These are phyloP conservation scores for Thyridium curvatum DNA, from an alignment of 2,329 filamentous ascomycete genomes.

Conservation along the genomic window DNA sequence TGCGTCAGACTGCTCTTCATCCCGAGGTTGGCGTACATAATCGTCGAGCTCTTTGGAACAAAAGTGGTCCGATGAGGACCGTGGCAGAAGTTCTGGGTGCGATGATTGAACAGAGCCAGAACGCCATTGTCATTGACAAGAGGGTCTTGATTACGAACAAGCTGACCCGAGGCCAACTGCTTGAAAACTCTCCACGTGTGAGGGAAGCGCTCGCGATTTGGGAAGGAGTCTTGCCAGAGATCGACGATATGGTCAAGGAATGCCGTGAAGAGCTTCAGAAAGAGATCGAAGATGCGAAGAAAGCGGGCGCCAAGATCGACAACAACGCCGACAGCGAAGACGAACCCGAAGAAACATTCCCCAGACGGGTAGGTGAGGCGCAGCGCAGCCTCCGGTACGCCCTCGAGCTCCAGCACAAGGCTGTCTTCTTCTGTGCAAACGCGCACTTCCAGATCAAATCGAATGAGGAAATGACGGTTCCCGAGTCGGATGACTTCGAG, in stretches of 20 bases:
- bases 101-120: slow-evolving; percentile 85
- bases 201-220: slow-evolving; percentile 66
- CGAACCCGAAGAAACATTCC: slow-evolving; percentile 16
- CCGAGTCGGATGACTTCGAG: slow-evolving; percentile 61
- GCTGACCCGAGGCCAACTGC: slow-evolving; percentile 67
- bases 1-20: slow-evolving; percentile 74
- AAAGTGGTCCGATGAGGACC: slow-evolving; percentile 65
- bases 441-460: slow-evolving; percentile 78
- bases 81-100: slow-evolving; percentile 80
- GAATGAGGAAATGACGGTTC: slow-evolving; percentile 54
- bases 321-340: slow-evolving; percentile 22
- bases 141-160: slow-evolving; percentile 57
- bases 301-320: slow-evolving; percentile 12
- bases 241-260: slow-evolving; percentile 49
- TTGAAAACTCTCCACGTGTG: slow-evolving; percentile 67
- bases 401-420: slow-evolving; percentile 75
- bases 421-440: slow-evolving; percentile 79
- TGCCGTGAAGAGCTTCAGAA: slow-evolving; percentile 54
- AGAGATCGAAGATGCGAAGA: slow-evolving; percentile 36
- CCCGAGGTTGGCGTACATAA: slow-evolving; percentile 71
- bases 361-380: slow-evolving; percentile 44
- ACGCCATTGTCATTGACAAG: slow-evolving; percentile 59
- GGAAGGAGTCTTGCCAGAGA: slow-evolving; percentile 47
- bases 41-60: slow-evolving; percentile 56
- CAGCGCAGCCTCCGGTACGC: slow-evolving; percentile 64